Evolutionary conservation across 805 yeast genomes (phyloP).

Genomic region (Groenewaldozyma tartarivorans): DNA sequence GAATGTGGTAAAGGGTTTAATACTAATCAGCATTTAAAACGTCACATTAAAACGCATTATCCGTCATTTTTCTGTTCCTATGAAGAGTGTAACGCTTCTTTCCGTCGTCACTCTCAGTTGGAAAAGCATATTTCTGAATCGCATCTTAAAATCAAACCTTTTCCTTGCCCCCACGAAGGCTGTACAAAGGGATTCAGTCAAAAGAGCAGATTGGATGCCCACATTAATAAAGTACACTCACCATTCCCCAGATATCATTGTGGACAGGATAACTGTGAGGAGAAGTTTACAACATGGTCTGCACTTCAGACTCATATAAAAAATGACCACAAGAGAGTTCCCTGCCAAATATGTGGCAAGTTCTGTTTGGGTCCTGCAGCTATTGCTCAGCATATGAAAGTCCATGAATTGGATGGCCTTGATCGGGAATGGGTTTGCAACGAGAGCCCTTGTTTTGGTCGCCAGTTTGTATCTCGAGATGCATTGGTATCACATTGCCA

Average conservation of each 20-base stretch:
- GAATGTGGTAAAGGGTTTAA: conserved; percentile 77
- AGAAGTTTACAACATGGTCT: conserved; percentile 17
- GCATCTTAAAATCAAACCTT: conserved; percentile 41
- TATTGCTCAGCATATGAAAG: conserved; percentile 59
- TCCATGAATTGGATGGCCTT: conserved; percentile 48
- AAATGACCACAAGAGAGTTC: conserved; percentile 60
- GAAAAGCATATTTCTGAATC: conserved; percentile 58
- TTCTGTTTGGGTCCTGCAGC: conserved; percentile 67
- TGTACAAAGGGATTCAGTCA: conserved; percentile 60
- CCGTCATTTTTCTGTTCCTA: conserved; percentile 51
- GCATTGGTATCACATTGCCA: conserved; percentile 51
- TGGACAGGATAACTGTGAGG: conserved; percentile 18
- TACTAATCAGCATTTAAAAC: conserved; percentile 65
- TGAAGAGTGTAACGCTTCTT: conserved; percentile 56
- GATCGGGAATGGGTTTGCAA: conserved; percentile 61
- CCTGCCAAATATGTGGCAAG: conserved; percentile 57
- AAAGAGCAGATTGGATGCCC: conserved; percentile 58
- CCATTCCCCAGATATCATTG: conserved; percentile 23
- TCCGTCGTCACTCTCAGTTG: conserved; percentile 66
- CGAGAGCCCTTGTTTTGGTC: conserved; percentile 34
- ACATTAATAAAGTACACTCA: conserved; percentile 55
- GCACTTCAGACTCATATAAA: conserved; percentile 63
- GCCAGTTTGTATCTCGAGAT: conserved; percentile 29
- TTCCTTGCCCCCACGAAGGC: conserved; percentile 41
- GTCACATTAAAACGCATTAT: conserved; percentile 79